A percentile compares a stretch with the other conserved stretches of the same genome.
phyloP scores from a whole-genome alignment of 2,329 filamentous ascomycete species.

The Aspergillus cejpii region DNA sequence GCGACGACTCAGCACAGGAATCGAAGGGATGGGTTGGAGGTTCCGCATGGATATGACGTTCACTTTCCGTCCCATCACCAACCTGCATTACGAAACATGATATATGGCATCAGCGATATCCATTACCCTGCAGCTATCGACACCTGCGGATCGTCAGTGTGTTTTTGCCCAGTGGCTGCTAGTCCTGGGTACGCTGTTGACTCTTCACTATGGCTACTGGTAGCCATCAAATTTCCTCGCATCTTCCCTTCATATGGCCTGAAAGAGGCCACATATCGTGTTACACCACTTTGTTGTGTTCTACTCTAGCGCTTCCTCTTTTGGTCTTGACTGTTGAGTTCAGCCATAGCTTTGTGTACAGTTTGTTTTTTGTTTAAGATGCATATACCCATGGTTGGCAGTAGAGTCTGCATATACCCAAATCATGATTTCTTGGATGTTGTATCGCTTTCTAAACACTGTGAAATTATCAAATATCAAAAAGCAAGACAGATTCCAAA shows the following conservation, averaged over 20 bases:
- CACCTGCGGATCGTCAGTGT: too few relatives aligned
- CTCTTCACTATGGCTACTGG: too few relatives aligned
- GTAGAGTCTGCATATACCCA: not conserved
- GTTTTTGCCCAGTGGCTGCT: too few relatives aligned
- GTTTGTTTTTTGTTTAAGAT: not conserved
- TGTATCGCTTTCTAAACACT: too few relatives aligned
- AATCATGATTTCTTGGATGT: not conserved
- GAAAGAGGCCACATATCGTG: not conserved
- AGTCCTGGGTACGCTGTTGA: too few relatives aligned
- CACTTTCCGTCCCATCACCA: not conserved
- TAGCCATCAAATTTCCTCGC: not conserved
- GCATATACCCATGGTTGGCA: not conserved
- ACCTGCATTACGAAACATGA: slow-evolving; percentile 4
- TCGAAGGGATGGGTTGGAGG: slow-evolving; percentile 25
- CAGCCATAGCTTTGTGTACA: not conserved
- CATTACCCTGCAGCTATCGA: not conserved
- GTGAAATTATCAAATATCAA: too few relatives aligned
- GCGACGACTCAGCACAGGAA: slow-evolving; percentile 14
- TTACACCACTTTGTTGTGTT: not conserved
- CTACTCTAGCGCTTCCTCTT: not conserved
- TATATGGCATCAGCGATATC: not conserved
- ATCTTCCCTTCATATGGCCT: not conserved
- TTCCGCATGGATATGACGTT: slow-evolving; percentile 29
- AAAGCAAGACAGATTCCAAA: too few relatives aligned
- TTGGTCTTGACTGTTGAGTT: not conserved